phyloP scores from a whole-genome alignment of 306 rosid species.

The Morella rubra region DNA sequence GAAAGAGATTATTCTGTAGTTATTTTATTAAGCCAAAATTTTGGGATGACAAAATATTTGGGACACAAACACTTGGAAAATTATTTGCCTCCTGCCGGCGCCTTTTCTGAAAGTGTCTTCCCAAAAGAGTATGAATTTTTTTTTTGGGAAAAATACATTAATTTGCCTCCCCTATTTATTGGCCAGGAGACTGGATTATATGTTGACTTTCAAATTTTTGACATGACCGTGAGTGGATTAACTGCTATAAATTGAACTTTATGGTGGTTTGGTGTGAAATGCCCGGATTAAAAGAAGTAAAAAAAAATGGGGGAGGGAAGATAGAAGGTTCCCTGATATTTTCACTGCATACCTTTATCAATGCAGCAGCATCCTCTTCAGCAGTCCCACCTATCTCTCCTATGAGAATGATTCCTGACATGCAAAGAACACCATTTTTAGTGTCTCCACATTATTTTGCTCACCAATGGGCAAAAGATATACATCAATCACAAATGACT shows the following conservation, averaged over 20 bases:
- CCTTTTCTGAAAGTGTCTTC: too few relatives aligned
- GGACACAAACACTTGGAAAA: too few relatives aligned
- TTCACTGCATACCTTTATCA: slow-evolving; percentile 72
- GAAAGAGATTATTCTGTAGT: too few relatives aligned
- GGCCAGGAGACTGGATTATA: too few relatives aligned
- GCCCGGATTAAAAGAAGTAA: not conserved
- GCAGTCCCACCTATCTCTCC: slow-evolving; percentile 99
- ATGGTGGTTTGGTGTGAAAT: not conserved
- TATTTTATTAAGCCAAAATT: too few relatives aligned
- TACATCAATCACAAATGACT: not conserved
- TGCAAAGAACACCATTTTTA: slow-evolving; percentile 21
- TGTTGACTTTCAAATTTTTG: not conserved
- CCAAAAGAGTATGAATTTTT: too few relatives aligned
- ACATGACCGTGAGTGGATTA: not conserved
- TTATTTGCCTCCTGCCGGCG: too few relatives aligned
- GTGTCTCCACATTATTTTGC: not conserved
- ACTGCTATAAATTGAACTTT: too few relatives aligned
- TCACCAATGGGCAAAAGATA: not conserved
- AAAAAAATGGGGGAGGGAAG: too few relatives aligned
- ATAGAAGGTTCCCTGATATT: not conserved
- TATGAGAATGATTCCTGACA: slow-evolving; percentile 82
- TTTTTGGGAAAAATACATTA: too few relatives aligned
- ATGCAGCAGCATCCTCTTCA: slow-evolving; percentile 98
- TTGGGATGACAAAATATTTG: too few relatives aligned
- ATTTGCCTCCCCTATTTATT: too few relatives aligned